Evolutionary conservation across 1,284 basidiomycete species (phyloP).

Genomic region (Psilocybe mexicana): DNA sequence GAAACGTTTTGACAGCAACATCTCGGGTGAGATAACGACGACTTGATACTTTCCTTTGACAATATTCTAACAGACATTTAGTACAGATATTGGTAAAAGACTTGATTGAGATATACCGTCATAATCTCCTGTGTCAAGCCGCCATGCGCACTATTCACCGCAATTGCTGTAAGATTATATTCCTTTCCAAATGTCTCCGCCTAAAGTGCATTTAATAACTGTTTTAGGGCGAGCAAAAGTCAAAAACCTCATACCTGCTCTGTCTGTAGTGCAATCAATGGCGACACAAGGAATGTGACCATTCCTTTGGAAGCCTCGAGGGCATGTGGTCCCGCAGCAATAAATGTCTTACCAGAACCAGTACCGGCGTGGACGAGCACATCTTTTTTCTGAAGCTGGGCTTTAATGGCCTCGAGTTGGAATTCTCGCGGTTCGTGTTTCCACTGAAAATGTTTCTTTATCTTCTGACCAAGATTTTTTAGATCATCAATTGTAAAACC

Average conservation of each 20-base stretch:
- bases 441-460: constrained; percentile 8
- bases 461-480: neutral
- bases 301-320: constrained; percentile 22
- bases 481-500: neutral
- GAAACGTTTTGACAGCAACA: neutral
- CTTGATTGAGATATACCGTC: constrained; percentile 18
- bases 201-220: neutral
- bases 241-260: constrained; percentile 32
- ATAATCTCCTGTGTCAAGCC: constrained; percentile 25
- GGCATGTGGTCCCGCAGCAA: constrained; percentile 34
- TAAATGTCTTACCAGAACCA: constrained; percentile 34
- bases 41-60: neutral
- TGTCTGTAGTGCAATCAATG: constrained; percentile 37
- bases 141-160: constrained; percentile 36
- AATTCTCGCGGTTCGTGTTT: constrained; percentile 1
- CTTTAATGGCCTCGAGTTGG: constrained; percentile 13
- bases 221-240: neutral
- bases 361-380: constrained; percentile 35
- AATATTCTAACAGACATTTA: neutral
- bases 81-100: neutral
- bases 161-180: constrained; percentile 30
- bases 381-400: constrained; percentile 11
- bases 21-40: neutral
- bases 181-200: constrained; percentile 19
- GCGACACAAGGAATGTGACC: constrained; percentile 37